A percentile compares a stretch with the other conserved stretches of the same genome.
Conservation (phyloP, 1,284 basidiomycete genomes). For the Cystobasidium slooffiae region DNA sequence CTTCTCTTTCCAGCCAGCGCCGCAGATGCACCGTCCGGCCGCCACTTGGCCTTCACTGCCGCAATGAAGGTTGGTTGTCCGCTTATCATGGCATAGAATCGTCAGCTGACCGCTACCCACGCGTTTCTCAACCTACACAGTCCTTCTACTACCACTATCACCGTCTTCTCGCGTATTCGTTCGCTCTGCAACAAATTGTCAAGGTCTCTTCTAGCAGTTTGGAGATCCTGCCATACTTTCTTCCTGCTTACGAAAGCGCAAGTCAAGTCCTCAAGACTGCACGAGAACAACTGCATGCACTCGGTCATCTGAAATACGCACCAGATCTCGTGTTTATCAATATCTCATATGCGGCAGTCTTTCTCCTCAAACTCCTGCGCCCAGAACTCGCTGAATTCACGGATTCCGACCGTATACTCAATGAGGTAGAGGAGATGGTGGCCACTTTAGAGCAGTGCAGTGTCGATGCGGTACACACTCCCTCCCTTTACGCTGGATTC, state of each 20-base stretch:
- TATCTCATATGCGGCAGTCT: conserved; percentile 57
- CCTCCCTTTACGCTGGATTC: conserved; percentile 82
- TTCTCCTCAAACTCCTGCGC: conserved; percentile 54
- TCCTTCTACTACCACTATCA: conserved; percentile 34
- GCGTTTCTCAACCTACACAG: background rate
- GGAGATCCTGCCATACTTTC: conserved; percentile 47
- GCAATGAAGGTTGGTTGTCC: conserved; percentile 14
- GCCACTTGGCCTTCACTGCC: conserved; percentile 2
- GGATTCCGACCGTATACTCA: conserved; percentile 48
- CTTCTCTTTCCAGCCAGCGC: background rate
- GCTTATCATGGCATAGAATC: too few species aligned
- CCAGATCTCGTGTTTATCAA: conserved; percentile 58
- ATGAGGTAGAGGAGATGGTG: conserved; percentile 48
- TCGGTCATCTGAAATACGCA: conserved; percentile 56
- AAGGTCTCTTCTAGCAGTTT: conserved; percentile 16
- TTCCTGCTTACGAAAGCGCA: conserved; percentile 50
- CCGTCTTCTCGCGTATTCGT: conserved; percentile 35
- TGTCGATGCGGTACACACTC: conserved; percentile 69
- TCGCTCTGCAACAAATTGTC: conserved; percentile 29
- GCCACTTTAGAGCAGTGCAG: conserved; percentile 46
- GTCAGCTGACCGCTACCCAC: too few species aligned
- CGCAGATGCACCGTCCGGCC: background rate
- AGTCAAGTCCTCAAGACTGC: conserved; percentile 52
- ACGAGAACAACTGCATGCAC: conserved; percentile 55
- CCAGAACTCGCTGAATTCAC: conserved; percentile 48